Evolutionary conservation across 305 asterid genomes (phyloP), one percentile per base, ranked within the genome.

Genomic region (Fraxinus platypoda): DNA sequence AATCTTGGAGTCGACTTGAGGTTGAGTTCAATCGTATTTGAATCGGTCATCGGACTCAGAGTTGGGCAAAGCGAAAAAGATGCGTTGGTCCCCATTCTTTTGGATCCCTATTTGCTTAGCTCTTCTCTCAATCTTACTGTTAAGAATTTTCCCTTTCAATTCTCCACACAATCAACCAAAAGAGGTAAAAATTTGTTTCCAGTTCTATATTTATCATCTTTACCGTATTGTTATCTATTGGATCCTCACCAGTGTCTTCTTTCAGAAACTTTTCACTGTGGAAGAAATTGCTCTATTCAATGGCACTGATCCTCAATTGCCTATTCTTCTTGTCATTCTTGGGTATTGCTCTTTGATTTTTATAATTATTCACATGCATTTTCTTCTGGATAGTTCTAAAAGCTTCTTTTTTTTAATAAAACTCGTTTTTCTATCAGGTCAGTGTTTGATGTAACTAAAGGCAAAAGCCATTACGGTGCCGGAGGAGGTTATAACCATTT

Each of bases 381-480:
- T 5, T 28, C 8, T 8, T 41, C 15, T 46, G 34, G 49, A 15
- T 66, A 35, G 59, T 21, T 11, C 2, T 68, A 35, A 3, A 28
- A 43, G 21, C 25, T 72, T 81, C 46, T 78, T 33, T 21, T 33
- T 21, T 82, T 75, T 19, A 8, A 74, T 49, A 74, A 33, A n/a
- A 49, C 23, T 81, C 6, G 26, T 81, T 25, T 62, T 70, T 81
- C 3, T 28, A 72, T 46, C 90, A 94, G 98, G 86, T 94, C 97
- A 41, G 98, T 94, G 77, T 94, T 93, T 87, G 98, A 94, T 90
- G 98, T 94, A 57, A 95, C 91, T 73, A 93, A 90, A 83, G 98
- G 98, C 54, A 92, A 85, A 85, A 89, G 89, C 84, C 98, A 93
- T 78, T 95, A 95, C 78, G 97, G 98, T 68, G 84, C 82, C 41